Base-by-base conservation (phyloP, 2,329 filamentous ascomycete species). In the Diaporthe ilicicola region DNA sequence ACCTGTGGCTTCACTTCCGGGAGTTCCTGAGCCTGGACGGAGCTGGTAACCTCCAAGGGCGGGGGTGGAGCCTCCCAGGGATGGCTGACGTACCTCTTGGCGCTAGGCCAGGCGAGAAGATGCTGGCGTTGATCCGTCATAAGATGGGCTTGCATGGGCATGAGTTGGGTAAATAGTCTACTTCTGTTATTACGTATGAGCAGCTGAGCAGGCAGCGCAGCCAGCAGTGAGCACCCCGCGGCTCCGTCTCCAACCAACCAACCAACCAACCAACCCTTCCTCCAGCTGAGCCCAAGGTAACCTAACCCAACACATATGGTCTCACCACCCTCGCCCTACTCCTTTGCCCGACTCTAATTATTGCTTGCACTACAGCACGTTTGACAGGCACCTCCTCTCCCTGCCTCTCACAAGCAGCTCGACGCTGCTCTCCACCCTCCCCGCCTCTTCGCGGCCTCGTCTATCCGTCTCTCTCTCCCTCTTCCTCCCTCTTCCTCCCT, bases 51-150 rank as follows among this genome's bases (percentile, higher is more conserved):
- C 32, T 37, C 27, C 27, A 62, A 62, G 56, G 59, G 64, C 50
- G 64, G 64, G 50, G 51, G 34, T 54, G 50, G 50, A 55, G 46
- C 64, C 44, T 55, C 42, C 37, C 59, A 48, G 24, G 56, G 39
- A 48, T 48, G 42, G 42, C 56, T 62, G 56, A 62, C 56, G 56
- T 48, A 62, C n/a, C 61, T 65, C 56, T 62, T 62, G 56, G 39
- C 37, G 44, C 39, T 32, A 53, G 50, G 27, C 48, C 9, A 15
- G 22, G 22, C 37, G 32, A 34, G 32, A 39, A 39, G 9, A 39
- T 39, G 37, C 37, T 39, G 37, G 37, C 13, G 37, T 39, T 50
- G 48, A 50, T 50, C 48, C 48, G 48, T 29, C 48, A 17, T 17
- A 24, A 15, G 13, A 29, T 6, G 10, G 15, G 32, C 44, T 15